Evolutionary conservation across 257 asterid species (phyloP), one percentile per base, ranked within the genome.

Genomic region (Solanum corneliomulleri): DNA sequence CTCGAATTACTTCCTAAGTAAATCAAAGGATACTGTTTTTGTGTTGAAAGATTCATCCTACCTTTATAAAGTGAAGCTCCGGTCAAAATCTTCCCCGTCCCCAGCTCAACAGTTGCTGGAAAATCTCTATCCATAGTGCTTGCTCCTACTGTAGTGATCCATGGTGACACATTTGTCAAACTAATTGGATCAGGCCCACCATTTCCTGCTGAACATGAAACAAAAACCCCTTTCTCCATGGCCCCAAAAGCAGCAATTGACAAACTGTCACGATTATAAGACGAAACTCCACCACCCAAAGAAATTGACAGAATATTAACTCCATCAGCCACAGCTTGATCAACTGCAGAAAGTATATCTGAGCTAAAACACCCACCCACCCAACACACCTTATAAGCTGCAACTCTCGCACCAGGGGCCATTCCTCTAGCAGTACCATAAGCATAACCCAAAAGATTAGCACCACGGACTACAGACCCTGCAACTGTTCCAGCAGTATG

Each of bases 361-460:
- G 99, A 97, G 89, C 99, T 95, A 60, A 95, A 95, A 86, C 99
- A 97, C 6, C 99, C 99, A 3, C 99, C 98, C 1, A 86, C 90
- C 99, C 99, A 97, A 87, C 99, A 97, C 11, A 97, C 99, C 64
- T 96, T 97, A 31, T 97, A 97, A 12, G 94, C 95, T 3, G 99
- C 98, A 45, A 97, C 86, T 45, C 99, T 92, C 0, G 98, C 99
- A 20, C 95, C 96, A 1, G 98, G 95, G 4, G 98, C 97, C 99
- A 95, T 95, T 37, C 99, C 99, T 23, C 94, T 44, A 1, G 98
- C 99, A 0, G 96, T 95, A 0, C 99, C 99, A n/a, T 81, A 87
- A 12, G 98, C 99, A 14, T 97, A 97, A 0, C 98, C 99, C 75
- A 94, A 80, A 25, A 97, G 95, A 70, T 93, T 95, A 0, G 99